These are phyloP conservation scores for Boletus rufocinnamomeus DNA, from an alignment of 768 basidiomycete genomes.

Conservation along the genomic window DNA sequence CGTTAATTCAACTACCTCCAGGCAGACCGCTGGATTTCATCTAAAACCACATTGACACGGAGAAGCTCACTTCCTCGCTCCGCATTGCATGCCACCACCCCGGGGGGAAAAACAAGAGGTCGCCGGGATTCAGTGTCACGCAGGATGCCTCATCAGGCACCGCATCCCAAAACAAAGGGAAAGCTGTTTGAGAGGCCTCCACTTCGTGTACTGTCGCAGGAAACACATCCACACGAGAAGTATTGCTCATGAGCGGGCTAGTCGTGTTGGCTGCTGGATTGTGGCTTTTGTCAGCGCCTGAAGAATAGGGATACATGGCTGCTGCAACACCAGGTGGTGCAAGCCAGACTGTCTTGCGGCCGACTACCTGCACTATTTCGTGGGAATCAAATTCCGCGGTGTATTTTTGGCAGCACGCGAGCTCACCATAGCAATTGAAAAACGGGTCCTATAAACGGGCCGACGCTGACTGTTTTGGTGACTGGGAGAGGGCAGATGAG, in stretches of 20 bases:
- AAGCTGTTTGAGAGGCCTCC: slow-evolving; percentile 29
- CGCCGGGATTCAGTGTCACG: slow-evolving; percentile 74
- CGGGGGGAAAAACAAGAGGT: slow-evolving; percentile 86
- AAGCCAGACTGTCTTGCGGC: slow-evolving; percentile 89
- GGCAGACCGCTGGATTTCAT: slow-evolving; percentile 30
- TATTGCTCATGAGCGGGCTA: slow-evolving; percentile 69
- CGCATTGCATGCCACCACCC: slow-evolving; percentile 96
- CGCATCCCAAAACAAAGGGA: slow-evolving; percentile 54
- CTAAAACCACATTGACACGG: slow-evolving; percentile 91
- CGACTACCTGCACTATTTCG: slow-evolving; percentile 78
- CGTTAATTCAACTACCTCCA: slow-evolving; percentile 17
- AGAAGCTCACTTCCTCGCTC: slow-evolving; percentile 79
- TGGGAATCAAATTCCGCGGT: slow-evolving; percentile 10
- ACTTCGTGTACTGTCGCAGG: slow-evolving; percentile 22
- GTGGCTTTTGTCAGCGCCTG: slow-evolving; percentile 22
- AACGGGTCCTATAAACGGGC: slow-evolving; percentile 74
- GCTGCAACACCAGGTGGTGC: slow-evolving; percentile 64
- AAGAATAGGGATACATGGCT: slow-evolving; percentile 59
- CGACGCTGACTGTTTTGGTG: slow-evolving; percentile 5
- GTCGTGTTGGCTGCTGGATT: slow-evolving; percentile 43
- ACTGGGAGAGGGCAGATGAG: slow-evolving; percentile 26
- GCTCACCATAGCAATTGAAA: slow-evolving; percentile 84
- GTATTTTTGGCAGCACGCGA: background rate
- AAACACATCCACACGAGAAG: slow-evolving; percentile 83
- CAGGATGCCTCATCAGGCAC: slow-evolving; percentile 63